phyloP scores from a whole-genome alignment of 2,329 filamentous ascomycete species.

The Bipolaris sorokiniana region DNA sequence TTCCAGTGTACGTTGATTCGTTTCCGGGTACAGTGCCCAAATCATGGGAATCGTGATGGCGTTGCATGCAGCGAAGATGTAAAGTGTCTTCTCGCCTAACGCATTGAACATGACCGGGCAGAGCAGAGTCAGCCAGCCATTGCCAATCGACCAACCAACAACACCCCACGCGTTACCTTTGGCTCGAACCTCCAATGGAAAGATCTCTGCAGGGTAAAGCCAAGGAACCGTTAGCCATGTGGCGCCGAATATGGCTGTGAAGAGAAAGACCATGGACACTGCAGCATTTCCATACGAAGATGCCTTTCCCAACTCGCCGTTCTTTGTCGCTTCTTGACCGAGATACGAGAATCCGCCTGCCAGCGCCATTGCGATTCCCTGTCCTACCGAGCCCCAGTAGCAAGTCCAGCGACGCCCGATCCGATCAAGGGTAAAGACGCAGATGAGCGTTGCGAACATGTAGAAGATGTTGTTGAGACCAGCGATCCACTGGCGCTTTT shows the following conservation, averaged over 20 bases:
- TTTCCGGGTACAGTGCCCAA: slow-evolving; percentile 77
- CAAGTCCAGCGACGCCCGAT: slow-evolving; percentile 73
- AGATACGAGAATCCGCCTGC: slow-evolving; percentile 67
- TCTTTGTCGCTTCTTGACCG: slow-evolving; percentile 56
- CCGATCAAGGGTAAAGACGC: slow-evolving; percentile 71
- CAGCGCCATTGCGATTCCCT: slow-evolving; percentile 71
- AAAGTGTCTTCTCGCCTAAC: slow-evolving; percentile 73
- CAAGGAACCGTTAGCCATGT: slow-evolving; percentile 65
- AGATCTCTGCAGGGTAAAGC: slow-evolving; percentile 75
- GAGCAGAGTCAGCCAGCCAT: slow-evolving; percentile 64
- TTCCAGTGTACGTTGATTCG: slow-evolving; percentile 74
- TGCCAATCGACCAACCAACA: slow-evolving; percentile 77
- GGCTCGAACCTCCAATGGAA: slow-evolving; percentile 71
- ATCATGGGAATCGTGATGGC: slow-evolving; percentile 70
- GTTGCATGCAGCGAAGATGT: slow-evolving; percentile 75
- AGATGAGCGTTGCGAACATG: slow-evolving; percentile 70
- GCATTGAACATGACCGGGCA: slow-evolving; percentile 59
- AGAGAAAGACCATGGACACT: slow-evolving; percentile 73
- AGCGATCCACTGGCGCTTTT: slow-evolving; percentile 51
- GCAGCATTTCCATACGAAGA: slow-evolving; percentile 67
- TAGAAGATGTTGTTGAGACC: slow-evolving; percentile 60
- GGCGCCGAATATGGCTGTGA: slow-evolving; percentile 68
- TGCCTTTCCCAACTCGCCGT: slow-evolving; percentile 55
- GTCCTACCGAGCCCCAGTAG: slow-evolving; percentile 70
- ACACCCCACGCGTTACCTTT: slow-evolving; percentile 79